A percentile compares a stretch with the other conserved stretches of the same genome.
Evolutionary conservation across 2,329 filamentous ascomycete genomes (phyloP).

Genomic region (Aspergillus terreus): DNA sequence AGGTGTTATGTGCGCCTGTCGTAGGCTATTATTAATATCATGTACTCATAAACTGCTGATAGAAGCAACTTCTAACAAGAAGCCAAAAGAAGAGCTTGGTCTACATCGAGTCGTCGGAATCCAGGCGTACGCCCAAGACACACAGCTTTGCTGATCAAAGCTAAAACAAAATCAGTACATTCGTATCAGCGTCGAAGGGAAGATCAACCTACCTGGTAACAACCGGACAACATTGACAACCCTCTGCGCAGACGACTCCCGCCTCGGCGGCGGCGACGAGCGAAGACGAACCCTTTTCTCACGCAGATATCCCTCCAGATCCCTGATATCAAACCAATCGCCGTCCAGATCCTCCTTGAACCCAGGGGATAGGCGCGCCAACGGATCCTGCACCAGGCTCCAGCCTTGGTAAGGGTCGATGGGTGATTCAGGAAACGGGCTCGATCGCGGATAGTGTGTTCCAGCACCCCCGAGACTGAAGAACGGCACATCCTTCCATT

Average conservation of each 20-base stretch:
- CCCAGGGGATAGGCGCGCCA: conserved; percentile 10
- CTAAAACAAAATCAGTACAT: conserved; percentile 10
- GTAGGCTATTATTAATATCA: too few species aligned
- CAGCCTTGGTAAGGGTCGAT: conserved; percentile 8
- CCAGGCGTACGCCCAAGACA: conserved; percentile 25
- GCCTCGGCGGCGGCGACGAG: not conserved
- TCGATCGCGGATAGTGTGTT: conserved; percentile 18
- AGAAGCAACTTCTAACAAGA: not conserved
- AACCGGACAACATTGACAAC: conserved; percentile 12
- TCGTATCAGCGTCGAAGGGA: not conserved
- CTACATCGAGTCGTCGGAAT: conserved; percentile 19
- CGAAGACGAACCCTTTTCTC: conserved; percentile 15
- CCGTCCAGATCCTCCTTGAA: conserved; percentile 16
- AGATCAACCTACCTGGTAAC: conserved; percentile 12
- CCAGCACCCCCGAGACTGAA: conserved; percentile 22
- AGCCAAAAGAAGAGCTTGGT: conserved; percentile 12
- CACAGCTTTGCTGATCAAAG: conserved; percentile 15
- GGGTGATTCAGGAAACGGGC: not conserved
- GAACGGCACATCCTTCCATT: conserved; percentile 22
- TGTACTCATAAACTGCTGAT: not conserved
- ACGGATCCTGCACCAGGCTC: conserved; percentile 11
- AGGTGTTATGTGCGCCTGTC: too few species aligned
- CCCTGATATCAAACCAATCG: conserved; percentile 23
- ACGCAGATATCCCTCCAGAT: conserved; percentile 19
- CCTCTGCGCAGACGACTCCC: not conserved